Conservation (phyloP, 495 filamentous ascomycete species). For the Podospora pseudoanserina region DNA sequence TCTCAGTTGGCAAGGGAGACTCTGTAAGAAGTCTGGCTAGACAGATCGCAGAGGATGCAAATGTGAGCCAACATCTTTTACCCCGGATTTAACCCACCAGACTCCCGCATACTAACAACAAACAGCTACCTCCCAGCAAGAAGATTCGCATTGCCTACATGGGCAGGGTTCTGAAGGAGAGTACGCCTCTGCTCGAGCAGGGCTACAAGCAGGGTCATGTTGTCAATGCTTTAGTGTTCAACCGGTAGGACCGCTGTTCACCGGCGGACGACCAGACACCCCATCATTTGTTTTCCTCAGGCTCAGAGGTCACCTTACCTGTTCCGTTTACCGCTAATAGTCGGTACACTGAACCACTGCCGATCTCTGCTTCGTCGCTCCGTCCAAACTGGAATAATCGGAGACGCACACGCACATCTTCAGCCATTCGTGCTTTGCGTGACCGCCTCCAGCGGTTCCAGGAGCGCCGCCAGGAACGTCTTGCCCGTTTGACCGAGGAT, state of each 20-base stretch:
- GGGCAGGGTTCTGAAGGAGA: conserved; percentile 72
- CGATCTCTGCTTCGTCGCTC: background rate
- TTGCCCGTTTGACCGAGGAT: background rate
- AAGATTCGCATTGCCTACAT: conserved; percentile 71
- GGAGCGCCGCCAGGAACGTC: background rate
- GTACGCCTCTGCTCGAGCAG: conserved; percentile 57
- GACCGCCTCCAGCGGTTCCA: background rate
- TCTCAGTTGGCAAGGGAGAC: conserved; percentile 59
- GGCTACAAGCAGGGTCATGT: conserved; percentile 75
- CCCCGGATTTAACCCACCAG: background rate
- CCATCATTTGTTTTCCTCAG: background rate
- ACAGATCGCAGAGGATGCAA: conserved; percentile 61
- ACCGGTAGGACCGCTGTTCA: conserved; percentile 33
- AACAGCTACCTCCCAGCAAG: conserved; percentile 48
- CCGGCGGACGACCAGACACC: background rate
- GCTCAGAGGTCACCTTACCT: background rate
- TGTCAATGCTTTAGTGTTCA: conserved; percentile 74
- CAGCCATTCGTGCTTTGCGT: background rate
- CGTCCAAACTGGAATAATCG: background rate
- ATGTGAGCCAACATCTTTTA: conserved; percentile 44
- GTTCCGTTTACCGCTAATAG: background rate
- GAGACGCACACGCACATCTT: background rate
- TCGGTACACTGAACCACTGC: background rate
- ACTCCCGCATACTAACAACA: conserved; percentile 18
- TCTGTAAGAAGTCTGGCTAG: conserved; percentile 58